Base-by-base conservation (phyloP, 2,329 filamentous ascomycete species). In the Cordyceps cicadae region DNA sequence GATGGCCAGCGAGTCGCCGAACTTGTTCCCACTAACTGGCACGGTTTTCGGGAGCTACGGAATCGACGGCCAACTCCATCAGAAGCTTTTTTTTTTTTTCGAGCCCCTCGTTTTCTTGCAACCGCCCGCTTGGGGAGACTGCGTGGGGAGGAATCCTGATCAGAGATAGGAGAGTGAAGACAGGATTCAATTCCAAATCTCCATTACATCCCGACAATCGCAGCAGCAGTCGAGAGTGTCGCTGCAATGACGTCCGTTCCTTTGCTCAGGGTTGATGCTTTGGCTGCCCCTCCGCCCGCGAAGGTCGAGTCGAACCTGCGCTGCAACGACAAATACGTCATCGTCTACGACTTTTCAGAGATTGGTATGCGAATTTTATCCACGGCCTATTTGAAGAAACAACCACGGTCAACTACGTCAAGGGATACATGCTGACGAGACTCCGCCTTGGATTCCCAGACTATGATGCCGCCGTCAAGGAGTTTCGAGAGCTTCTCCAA, bases 401-500 rank as follows among this genome's bases (percentile, higher is more conserved):
- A 12, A 37, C 34, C 34, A 37, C 34, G 7, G 12, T 14, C 34
- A 11, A 12, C 12, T 37, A 37, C 34, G 34, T 37, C 3, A 37
- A 37, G 12, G 24, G 2, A 37, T 15, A 17, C 39, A 17, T 43
- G 39, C 39, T 43, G 39, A 43, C 5, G 34, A 14, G 7, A 7
- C 39, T 41, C 14, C 39, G 3, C n/a, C 21, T 29, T 43, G 1
- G 17, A 24, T 19, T 43, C n/a, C 15, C 39, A 76, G 75, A 75
- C 21, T 67, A 67, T 26, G 70, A 75, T 45, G 67, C 64, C 5
- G 74, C 75, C 1, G 60, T 67, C 50, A 64, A 71, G 19, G 72
- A 76, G 51, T 70, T 76, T 56, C 69, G 66, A n/a, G 62, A 63
- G 5, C 77, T 91, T 3, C 75, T 88, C 34, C 73, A 81, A 32